These are phyloP conservation scores for Orbilia brochopaga DNA, from an alignment of 2,329 filamentous ascomycete genomes.

Conservation along the genomic window DNA sequence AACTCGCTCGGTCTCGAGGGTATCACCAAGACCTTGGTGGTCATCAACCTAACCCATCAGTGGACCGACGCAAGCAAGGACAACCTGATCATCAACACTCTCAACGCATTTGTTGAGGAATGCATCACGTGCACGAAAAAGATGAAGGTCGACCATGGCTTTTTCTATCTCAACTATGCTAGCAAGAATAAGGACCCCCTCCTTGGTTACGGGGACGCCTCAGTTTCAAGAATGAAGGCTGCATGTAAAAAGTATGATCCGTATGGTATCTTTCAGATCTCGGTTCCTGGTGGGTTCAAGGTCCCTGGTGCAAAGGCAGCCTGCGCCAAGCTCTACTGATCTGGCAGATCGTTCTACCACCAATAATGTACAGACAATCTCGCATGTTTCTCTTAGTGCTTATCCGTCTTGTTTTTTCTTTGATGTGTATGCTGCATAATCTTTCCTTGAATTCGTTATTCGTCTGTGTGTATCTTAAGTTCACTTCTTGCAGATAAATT, in stretches of 20 bases:
- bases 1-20: slow-evolving; percentile 56
- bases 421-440: no score
- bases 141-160: slow-evolving; percentile 53
- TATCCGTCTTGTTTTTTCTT: no score
- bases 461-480: no score
- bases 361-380: neutral
- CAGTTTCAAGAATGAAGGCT: slow-evolving; percentile 54
- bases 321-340: neutral
- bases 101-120: slow-evolving; percentile 50
- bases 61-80: slow-evolving; percentile 50
- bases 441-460: no score
- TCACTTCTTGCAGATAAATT: no score
- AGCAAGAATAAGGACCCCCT: slow-evolving; percentile 55
- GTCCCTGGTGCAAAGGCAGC: slow-evolving; percentile 2
- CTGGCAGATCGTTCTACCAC: neutral
- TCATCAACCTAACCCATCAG: slow-evolving; percentile 50
- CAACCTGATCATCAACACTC: slow-evolving; percentile 49
- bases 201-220: slow-evolving; percentile 55
- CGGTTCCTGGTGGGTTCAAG: slow-evolving; percentile 57
- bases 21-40: slow-evolving; percentile 20
- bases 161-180: slow-evolving; percentile 57
- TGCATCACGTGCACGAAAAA: slow-evolving; percentile 53
- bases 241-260: slow-evolving; percentile 56
- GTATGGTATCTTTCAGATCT: slow-evolving; percentile 55
- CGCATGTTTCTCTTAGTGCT: neutral